Evolutionary conservation across 148 eudicot genomes (phyloP).

Genomic region (Rhododendron williamsianum): DNA sequence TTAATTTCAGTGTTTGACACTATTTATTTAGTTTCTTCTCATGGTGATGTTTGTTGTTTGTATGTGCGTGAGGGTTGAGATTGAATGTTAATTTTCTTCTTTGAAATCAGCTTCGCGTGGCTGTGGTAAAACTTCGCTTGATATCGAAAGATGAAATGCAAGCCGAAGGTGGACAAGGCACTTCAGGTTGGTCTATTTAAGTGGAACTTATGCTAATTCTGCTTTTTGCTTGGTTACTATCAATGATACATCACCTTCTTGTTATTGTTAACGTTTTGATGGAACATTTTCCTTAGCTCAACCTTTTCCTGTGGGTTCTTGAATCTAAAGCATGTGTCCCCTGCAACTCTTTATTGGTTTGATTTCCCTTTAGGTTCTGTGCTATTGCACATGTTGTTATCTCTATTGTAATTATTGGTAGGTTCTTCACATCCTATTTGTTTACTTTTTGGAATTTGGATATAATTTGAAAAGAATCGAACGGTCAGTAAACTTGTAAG

Average conservation of each 20-base stretch:
- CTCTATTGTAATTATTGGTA: neutral
- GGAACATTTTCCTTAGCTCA: neutral
- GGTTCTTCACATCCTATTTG: neutral
- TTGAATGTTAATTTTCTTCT: conserved; percentile 1
- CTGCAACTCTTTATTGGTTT: neutral
- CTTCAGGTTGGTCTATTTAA: conserved; percentile 35
- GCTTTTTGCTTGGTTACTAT: neutral
- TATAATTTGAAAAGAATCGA: neutral
- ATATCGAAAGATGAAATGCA: conserved; percentile 28
- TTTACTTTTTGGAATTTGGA: neutral
- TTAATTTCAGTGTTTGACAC: neutral
- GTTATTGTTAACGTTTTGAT: neutral
- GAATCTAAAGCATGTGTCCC: neutral
- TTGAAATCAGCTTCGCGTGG: conserved; percentile 39
- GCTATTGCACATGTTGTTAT: neutral
- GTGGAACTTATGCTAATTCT: neutral
- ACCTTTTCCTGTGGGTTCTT: neutral
- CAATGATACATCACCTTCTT: neutral
- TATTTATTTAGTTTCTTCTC: neutral
- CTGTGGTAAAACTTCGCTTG: conserved; percentile 35
- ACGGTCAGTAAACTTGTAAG: neutral
- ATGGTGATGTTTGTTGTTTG: neutral
- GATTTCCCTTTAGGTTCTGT: neutral
- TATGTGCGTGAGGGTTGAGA: neutral
- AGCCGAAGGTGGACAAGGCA: conserved; percentile 18